Percentiles rank a stretch among this genome's conserved stretches.
Evolutionary conservation across 495 filamentous ascomycete species (phyloP).

Genomic region (Letharia columbiana): DNA sequence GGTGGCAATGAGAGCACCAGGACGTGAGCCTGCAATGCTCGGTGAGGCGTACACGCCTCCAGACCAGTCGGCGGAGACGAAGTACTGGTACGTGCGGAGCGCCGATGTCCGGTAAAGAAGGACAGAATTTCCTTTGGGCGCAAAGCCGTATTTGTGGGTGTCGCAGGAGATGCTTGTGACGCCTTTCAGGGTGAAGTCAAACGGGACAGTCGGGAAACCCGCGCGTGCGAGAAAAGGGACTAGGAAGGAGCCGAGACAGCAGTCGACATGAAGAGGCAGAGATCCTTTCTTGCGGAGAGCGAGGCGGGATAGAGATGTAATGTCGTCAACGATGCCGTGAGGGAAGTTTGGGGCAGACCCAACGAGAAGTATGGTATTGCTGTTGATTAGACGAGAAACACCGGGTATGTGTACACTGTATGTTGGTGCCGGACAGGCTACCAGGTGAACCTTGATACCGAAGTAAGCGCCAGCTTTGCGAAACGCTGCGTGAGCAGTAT

Average conservation of each 20-base stretch:
- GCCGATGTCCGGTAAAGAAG: slow-evolving; percentile 75
- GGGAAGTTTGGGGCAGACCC: slow-evolving; percentile 96
- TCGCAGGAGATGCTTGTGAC: slow-evolving; percentile 94
- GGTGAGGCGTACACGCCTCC: slow-evolving; percentile 95
- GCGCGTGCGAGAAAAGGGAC: slow-evolving; percentile 85
- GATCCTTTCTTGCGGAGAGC: slow-evolving; percentile 55
- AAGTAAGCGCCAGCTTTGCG: slow-evolving; percentile 93
- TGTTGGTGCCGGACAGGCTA: slow-evolving; percentile 72
- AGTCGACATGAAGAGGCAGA: slow-evolving; percentile 91
- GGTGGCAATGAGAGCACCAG: slow-evolving; percentile 86
- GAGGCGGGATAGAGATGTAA: slow-evolving; percentile 72
- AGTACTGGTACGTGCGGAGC: slow-evolving; percentile 86
- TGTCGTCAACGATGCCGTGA: slow-evolving; percentile 96
- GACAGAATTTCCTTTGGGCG: slow-evolving; percentile 90
- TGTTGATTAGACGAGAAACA: slow-evolving; percentile 80
- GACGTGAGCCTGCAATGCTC: slow-evolving; percentile 79
- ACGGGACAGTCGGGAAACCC: slow-evolving; percentile 68
- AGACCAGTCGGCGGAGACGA: slow-evolving; percentile 88
- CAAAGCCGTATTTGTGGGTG: slow-evolving; percentile 98
- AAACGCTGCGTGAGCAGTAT: slow-evolving; percentile 93
- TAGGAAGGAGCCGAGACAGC: slow-evolving; percentile 92
- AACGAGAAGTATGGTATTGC: slow-evolving; percentile 92
- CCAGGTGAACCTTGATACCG: slow-evolving; percentile 86
- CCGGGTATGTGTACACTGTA: slow-evolving; percentile 74
- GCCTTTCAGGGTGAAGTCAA: slow-evolving; percentile 89